Evolutionary conservation across 2,329 filamentous ascomycete genomes (phyloP).

Genomic region (Diaporthe humulicola): DNA sequence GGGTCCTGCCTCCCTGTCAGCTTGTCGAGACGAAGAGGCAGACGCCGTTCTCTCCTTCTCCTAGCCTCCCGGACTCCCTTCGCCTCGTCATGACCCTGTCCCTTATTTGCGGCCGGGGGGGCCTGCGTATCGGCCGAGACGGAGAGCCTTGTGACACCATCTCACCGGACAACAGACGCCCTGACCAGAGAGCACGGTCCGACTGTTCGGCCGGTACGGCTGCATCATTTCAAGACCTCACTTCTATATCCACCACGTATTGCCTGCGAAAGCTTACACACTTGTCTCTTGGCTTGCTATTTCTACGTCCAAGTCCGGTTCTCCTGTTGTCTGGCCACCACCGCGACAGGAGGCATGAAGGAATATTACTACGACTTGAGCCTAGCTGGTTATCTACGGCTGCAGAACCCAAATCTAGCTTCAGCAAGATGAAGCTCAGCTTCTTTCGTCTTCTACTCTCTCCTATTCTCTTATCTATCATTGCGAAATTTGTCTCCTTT

Average conservation of each 20-base stretch:
- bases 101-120: not conserved
- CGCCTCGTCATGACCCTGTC: constrained; percentile 10
- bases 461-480: not conserved
- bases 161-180: constrained; percentile 22
- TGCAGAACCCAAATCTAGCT: not conserved
- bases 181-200: constrained; percentile 3
- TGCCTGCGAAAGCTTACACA: not conserved
- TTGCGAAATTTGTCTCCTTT: not conserved
- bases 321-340: not conserved
- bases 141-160: not conserved
- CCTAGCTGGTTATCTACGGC: not conserved
- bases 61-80: not conserved
- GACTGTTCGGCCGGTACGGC: constrained; percentile 15
- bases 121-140: constrained; percentile 17
- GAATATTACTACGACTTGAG: not conserved
- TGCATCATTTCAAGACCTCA: not conserved
- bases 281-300: too few relatives aligned
- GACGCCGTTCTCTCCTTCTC: not conserved
- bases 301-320: too few relatives aligned
- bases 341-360: not conserved
- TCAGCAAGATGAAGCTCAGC: not conserved
- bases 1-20: not conserved
- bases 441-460: not conserved
- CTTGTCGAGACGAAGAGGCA: not conserved
- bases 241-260: not conserved